Evolutionary conservation across 257 asterid genomes (phyloP), one percentile per base, ranked within the genome.

Genomic region (Ehretia macrophylla): DNA sequence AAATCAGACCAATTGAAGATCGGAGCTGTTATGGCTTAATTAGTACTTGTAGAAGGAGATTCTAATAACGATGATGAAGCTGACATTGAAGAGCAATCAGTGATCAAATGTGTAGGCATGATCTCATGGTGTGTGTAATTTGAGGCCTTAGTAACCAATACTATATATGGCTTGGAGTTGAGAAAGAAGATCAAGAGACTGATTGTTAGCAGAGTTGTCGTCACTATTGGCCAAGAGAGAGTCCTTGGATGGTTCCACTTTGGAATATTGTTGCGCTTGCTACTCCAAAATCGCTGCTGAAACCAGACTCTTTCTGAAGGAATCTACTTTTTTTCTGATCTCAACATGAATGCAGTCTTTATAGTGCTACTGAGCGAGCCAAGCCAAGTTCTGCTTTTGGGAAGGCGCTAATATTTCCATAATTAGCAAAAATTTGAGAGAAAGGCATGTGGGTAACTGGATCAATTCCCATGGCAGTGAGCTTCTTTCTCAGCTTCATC

Each of bases 401-500:
- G 58, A 84, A 79, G 45, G 90, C 86, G 1, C 95, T 87, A 8
- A 91, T 81, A 82, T 81, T 91, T 10, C 96, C 96, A 45, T 88
- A 88, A 54, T 91, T 95, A 0, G 95, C 85, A 0, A 85, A 88
- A 66, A 88, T 91, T 61, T 91, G 95, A 22, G 98, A 88, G 77
- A 83, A 91, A 6, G 98, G 96, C 55, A 82, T 85, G 59, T 88
- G 98, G 12, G 98, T 91, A 5, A 88, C 86, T 0, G 95, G 98
- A 77, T 91, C 98, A 21, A 91, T 91, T 32, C 98, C 96, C 85
- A 85, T 84, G 47, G 96, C 95, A 0, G 92, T 74, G 0, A 91
- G 93, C 77, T 81, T 91, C 83, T 88, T 91, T 40, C 87, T 81
- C 12, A 91, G 64, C 48, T 84, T 91, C 3, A 83, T 82, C 74